These are phyloP conservation scores for Rhododendron ferrugineum DNA, from an alignment of 148 eudicot genomes.

Conservation along the genomic window DNA sequence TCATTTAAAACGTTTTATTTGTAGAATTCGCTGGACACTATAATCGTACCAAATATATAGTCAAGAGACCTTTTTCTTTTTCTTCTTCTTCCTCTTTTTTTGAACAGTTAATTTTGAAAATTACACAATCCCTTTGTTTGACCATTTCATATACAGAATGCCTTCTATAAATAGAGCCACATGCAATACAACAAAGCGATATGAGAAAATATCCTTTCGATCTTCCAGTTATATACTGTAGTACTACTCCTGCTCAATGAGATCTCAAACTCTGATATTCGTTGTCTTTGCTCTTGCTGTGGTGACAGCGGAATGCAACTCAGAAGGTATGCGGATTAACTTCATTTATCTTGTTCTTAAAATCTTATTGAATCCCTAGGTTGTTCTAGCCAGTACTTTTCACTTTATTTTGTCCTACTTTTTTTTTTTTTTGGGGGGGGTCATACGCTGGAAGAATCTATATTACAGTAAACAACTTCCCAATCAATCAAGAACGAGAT, in stretches of 20 bases:
- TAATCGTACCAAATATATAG: too few relatives aligned
- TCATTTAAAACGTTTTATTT: too few relatives aligned
- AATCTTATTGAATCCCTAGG: background rate
- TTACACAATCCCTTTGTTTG: background rate
- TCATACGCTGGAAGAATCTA: background rate
- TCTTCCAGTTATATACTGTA: background rate
- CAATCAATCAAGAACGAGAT: background rate
- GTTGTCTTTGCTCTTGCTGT: conserved; percentile 12
- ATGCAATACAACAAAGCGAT: too few relatives aligned
- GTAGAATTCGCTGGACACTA: too few relatives aligned
- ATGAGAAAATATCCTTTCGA: background rate
- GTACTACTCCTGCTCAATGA: conserved; percentile 10
- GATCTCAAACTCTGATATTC: conserved; percentile 12
- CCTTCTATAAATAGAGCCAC: background rate
- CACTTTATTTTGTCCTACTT: too few relatives aligned
- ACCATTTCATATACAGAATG: background rate
- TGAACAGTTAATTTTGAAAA: too few relatives aligned
- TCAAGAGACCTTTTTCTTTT: too few relatives aligned
- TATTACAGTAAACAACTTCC: background rate
- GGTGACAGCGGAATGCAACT: conserved; percentile 22
- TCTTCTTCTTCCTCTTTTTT: too few relatives aligned
- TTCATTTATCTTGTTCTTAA: background rate
- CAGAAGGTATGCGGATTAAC: conserved; percentile 21
- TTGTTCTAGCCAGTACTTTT: background rate
- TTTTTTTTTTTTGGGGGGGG: background rate